These are phyloP conservation scores for Xylaria sp. DNA, from an alignment of 2,329 filamentous ascomycete species.

Conservation along the genomic window DNA sequence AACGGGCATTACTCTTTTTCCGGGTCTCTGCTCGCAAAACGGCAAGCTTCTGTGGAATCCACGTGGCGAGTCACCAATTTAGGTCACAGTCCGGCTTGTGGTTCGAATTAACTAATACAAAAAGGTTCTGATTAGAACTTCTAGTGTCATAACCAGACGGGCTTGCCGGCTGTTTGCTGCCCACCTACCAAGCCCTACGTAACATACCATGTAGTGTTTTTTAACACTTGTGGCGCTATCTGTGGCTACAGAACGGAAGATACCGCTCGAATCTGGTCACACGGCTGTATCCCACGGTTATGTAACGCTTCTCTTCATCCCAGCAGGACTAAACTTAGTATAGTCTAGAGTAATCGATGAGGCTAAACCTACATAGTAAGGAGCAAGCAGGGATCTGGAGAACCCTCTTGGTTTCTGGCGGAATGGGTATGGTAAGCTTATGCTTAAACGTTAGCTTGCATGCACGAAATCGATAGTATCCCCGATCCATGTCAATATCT, in stretches of 20 bases:
- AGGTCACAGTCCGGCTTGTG: background rate
- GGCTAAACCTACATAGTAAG: constrained; percentile 9
- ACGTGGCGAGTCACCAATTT: background rate
- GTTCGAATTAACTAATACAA: background rate
- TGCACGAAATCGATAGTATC: constrained; percentile 11
- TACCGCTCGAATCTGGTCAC: background rate
- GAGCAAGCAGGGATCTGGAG: background rate
- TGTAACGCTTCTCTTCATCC: background rate
- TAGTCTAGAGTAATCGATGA: background rate
- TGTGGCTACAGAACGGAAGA: constrained; percentile 3
- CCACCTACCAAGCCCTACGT: too few relatives aligned
- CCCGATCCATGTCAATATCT: background rate
- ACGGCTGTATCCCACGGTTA: background rate
- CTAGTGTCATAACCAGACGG: background rate
- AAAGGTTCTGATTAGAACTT: background rate
- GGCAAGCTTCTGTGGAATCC: background rate
- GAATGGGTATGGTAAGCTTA: background rate
- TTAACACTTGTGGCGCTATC: background rate
- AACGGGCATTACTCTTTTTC: background rate
- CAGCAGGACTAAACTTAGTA: background rate
- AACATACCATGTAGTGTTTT: background rate
- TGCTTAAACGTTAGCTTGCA: constrained; percentile 2
- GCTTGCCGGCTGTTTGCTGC: background rate
- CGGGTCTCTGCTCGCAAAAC: background rate
- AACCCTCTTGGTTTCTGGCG: background rate